Conservation (phyloP, 192 early-diverging fungal species). For the Pilobolus umbonatus region DNA sequence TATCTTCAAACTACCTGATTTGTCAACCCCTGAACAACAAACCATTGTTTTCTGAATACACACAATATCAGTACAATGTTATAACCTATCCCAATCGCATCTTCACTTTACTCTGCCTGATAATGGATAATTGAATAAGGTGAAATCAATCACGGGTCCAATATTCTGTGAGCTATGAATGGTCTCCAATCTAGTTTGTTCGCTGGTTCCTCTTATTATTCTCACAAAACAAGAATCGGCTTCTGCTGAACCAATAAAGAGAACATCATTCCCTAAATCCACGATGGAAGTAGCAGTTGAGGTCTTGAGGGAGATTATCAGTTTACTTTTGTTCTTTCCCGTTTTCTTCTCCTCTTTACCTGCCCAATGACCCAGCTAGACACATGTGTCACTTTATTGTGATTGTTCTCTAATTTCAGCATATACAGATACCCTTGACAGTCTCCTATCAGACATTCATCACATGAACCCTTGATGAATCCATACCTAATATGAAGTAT, state of each 20-base stretch:
- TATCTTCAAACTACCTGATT: slow-evolving; percentile 71
- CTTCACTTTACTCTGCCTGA: slow-evolving; percentile 49
- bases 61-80: background rate
- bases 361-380: slow-evolving; percentile 20
- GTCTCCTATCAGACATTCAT: slow-evolving; percentile 71
- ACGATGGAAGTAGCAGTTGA: slow-evolving; percentile 58
- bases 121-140: slow-evolving; percentile 72
- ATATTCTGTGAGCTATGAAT: slow-evolving; percentile 65
- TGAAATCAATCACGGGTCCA: slow-evolving; percentile 83
- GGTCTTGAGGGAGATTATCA: no score
- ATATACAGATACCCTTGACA: slow-evolving; percentile 57
- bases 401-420: slow-evolving; percentile 20
- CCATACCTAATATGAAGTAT: slow-evolving; percentile 30
- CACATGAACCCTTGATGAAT: slow-evolving; percentile 44
- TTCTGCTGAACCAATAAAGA: slow-evolving; percentile 81
- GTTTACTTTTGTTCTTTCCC: no score
- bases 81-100: no score
- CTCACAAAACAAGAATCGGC: slow-evolving; percentile 79
- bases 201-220: slow-evolving; percentile 47
- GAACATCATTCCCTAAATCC: slow-evolving; percentile 61
- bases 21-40: slow-evolving; percentile 75
- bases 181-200: slow-evolving; percentile 50
- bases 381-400: slow-evolving; percentile 22
- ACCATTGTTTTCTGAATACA: slow-evolving; percentile 64
- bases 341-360: no score